Conservation (phyloP, 805 yeast species). For the Lachancea lanzarotensis region DNA sequence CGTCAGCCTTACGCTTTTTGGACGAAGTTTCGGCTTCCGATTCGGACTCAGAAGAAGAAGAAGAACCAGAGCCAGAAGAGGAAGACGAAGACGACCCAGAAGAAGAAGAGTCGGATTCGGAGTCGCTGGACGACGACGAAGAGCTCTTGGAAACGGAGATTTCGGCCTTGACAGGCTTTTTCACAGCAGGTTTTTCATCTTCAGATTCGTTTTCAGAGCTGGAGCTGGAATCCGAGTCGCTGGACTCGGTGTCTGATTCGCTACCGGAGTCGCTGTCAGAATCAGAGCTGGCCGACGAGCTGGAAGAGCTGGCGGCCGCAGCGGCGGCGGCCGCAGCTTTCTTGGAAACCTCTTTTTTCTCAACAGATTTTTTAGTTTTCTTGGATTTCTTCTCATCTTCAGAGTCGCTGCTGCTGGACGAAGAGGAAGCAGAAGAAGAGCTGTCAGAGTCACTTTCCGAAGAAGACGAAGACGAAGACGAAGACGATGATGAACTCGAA, state of each 20-base stretch:
- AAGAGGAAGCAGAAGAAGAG: slow-evolving; percentile 36
- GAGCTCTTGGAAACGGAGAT: slow-evolving; percentile 10
- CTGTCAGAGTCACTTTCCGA: slow-evolving; percentile 31
- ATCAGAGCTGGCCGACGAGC: slow-evolving; percentile 9
- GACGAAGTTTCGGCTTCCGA: slow-evolving; percentile 26
- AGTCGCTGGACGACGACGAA: slow-evolving; percentile 13
- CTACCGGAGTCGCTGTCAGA: slow-evolving; percentile 16
- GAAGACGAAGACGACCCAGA: slow-evolving; percentile 12
- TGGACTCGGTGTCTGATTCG: slow-evolving; percentile 13
- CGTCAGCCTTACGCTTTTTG: slow-evolving; percentile 35
- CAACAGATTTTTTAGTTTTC: slow-evolving; percentile 6
- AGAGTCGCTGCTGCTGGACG: slow-evolving; percentile 2
- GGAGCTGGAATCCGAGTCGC: slow-evolving; percentile 16
- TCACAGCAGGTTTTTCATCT: slow-evolving; percentile 9
- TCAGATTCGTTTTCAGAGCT: slow-evolving; percentile 15
- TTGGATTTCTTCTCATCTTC: slow-evolving; percentile 5
- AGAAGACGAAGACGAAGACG: slow-evolving; percentile 28
- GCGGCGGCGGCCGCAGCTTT: too few relatives aligned
- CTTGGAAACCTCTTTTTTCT: slow-evolving; percentile 24
- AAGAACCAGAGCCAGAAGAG: slow-evolving; percentile 9
- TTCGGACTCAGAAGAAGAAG: slow-evolving; percentile 7
- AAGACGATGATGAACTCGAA: slow-evolving; percentile 10
- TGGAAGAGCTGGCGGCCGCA: too few relatives aligned
- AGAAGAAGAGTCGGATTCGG: slow-evolving; percentile 5
- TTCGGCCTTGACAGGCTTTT: slow-evolving; percentile 18